Evolutionary conservation across 2,329 filamentous ascomycete species (phyloP).

Genomic region (Periconia sp.): DNA sequence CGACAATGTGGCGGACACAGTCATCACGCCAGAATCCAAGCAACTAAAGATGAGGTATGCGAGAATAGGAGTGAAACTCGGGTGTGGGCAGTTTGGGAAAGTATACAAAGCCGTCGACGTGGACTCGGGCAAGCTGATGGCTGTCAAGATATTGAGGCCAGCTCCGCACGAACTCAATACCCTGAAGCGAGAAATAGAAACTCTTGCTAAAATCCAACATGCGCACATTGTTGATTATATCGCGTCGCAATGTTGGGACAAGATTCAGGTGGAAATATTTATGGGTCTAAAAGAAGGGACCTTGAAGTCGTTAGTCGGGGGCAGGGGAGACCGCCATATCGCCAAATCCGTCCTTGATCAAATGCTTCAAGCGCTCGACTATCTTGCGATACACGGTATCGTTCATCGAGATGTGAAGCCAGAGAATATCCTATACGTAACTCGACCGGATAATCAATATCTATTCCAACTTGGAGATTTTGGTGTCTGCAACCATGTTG

Average conservation of each 20-base stretch:
- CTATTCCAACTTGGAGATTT: constrained; percentile 28
- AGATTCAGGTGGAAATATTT: constrained; percentile 7
- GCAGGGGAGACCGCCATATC: not conserved
- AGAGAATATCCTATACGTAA: constrained; percentile 26
- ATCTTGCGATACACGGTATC: constrained; percentile 15
- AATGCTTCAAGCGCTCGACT: constrained; percentile 27
- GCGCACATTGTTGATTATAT: constrained; percentile 18
- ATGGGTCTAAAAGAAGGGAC: constrained; percentile 7
- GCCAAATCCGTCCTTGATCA: constrained; percentile 6
- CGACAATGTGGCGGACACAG: no score
- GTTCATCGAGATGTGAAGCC: constrained; percentile 30
- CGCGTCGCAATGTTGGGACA: constrained; percentile 4
- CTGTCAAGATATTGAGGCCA: no score
- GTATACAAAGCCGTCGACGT: no score
- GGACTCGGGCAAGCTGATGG: no score
- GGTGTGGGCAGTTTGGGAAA: no score
- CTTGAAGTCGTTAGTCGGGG: constrained; percentile 2
- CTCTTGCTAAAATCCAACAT: constrained; percentile 4
- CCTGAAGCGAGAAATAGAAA: constrained; percentile 7
- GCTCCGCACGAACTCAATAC: no score
- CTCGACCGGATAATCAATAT: constrained; percentile 5
- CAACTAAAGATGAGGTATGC: no score
- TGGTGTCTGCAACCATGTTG: constrained; percentile 17
- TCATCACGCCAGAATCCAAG: no score
- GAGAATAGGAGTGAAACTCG: no score